These are phyloP conservation scores for Daldinia grandis DNA, from an alignment of 495 filamentous ascomycete genomes.

Conservation along the genomic window DNA sequence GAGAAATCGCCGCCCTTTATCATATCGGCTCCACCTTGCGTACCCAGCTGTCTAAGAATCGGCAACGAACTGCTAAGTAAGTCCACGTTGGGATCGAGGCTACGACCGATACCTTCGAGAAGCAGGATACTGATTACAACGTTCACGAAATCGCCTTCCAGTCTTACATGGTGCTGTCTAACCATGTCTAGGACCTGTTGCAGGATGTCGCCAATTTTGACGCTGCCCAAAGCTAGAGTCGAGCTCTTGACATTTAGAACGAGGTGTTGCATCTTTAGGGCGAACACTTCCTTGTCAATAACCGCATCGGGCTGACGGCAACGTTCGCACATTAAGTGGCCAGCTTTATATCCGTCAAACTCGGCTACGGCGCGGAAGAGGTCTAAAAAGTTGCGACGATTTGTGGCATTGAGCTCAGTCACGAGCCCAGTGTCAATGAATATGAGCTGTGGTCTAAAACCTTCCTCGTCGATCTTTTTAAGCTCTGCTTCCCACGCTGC, in stretches of 20 bases:
- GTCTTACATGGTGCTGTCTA: slow-evolving; percentile 86
- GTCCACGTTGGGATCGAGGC: slow-evolving; percentile 85
- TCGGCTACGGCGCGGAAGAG: slow-evolving; percentile 96
- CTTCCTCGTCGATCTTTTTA: slow-evolving; percentile 81
- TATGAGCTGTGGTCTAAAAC: slow-evolving; percentile 91
- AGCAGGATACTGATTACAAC: slow-evolving; percentile 95
- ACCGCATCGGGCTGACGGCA: slow-evolving; percentile 91
- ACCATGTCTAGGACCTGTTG: slow-evolving; percentile 94
- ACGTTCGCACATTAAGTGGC: slow-evolving; percentile 94
- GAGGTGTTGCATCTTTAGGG: slow-evolving; percentile 95
- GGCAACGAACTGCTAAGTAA: slow-evolving; percentile 87
- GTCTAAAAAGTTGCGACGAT: slow-evolving; percentile 92
- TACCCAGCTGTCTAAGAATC: slow-evolving; percentile 87
- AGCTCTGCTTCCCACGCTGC: slow-evolving; percentile 77
- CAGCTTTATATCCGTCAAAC: slow-evolving; percentile 96
- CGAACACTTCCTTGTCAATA: slow-evolving; percentile 86
- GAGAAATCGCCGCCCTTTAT: slow-evolving; percentile 79
- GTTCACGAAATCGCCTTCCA: slow-evolving; percentile 98
- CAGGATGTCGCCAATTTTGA: slow-evolving; percentile 95
- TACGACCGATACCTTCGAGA: slow-evolving; percentile 92
- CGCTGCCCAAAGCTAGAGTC: slow-evolving; percentile 91
- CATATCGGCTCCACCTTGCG: slow-evolving; percentile 74
- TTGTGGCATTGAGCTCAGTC: slow-evolving; percentile 86
- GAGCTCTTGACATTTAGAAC: slow-evolving; percentile 86
- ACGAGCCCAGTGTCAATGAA: slow-evolving; percentile 99